Percentiles rank a stretch among this genome's conserved stretches.
Evolutionary conservation across 2,329 filamentous ascomycete genomes (phyloP).

Genomic region (Phyllosticta paracitricarpa): DNA sequence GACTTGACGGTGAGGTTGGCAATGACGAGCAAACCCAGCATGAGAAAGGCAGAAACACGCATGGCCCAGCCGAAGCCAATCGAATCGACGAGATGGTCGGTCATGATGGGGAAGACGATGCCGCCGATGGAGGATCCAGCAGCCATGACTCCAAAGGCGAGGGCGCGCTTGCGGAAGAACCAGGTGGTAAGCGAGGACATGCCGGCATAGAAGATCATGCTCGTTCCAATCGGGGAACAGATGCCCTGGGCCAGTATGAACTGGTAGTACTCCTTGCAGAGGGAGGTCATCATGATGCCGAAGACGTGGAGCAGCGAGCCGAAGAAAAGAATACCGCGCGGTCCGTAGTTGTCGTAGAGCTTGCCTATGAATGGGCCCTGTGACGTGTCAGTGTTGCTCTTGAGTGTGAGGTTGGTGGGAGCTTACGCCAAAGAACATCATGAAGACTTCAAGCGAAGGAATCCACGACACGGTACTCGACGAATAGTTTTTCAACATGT

Average conservation of each 20-base stretch:
- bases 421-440: constrained; percentile 42
- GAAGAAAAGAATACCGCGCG: constrained; percentile 42
- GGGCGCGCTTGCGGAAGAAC: constrained; percentile 39
- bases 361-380: constrained; percentile 53
- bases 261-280: constrained; percentile 47
- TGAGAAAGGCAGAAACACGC: constrained; percentile 48
- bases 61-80: constrained; percentile 50
- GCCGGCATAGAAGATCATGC: constrained; percentile 40
- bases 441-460: constrained; percentile 32
- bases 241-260: constrained; percentile 46
- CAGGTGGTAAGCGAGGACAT: constrained; percentile 37
- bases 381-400: neutral
- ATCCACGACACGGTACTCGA: constrained; percentile 38
- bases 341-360: constrained; percentile 54
- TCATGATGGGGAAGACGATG: constrained; percentile 54
- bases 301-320: constrained; percentile 50
- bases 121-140: constrained; percentile 43
- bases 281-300: constrained; percentile 52
- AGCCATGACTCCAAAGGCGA: constrained; percentile 35
- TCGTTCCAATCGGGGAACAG: constrained; percentile 41
- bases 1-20: constrained; percentile 41
- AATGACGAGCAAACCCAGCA: constrained; percentile 47
- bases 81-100: constrained; percentile 42
- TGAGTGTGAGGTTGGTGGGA: neutral
- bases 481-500: constrained; percentile 31